A percentile compares a stretch with the other conserved stretches of the same genome.
These are phyloP conservation scores for Xylaria curta DNA, from an alignment of 495 filamentous ascomycete species.

Conservation along the genomic window DNA sequence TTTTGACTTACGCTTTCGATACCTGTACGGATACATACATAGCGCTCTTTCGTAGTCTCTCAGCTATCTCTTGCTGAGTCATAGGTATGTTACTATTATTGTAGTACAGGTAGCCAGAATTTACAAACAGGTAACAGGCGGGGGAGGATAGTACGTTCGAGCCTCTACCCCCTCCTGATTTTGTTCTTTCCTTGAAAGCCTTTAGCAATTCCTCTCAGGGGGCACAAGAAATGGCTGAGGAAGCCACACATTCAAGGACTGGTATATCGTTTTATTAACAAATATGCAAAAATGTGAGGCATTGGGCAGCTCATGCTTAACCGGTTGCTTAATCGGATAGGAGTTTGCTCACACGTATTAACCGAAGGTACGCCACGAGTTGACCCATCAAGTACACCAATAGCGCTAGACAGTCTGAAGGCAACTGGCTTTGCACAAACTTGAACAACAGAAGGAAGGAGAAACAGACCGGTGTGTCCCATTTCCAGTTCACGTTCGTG, in stretches of 20 bases:
- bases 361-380: not conserved
- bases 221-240: not conserved
- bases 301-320: not conserved
- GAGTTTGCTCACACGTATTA: constrained; percentile 6
- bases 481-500: not conserved
- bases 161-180: not conserved
- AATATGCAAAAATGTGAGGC: not conserved
- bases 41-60: not conserved
- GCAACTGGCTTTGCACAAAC: not conserved
- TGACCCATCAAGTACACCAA: not conserved
- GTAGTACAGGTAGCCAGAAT: not conserved
- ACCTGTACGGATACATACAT: not conserved
- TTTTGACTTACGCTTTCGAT: not conserved
- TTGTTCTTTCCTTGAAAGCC: not conserved
- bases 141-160: not conserved
- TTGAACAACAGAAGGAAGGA: not conserved
- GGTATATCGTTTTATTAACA: not conserved
- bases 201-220: not conserved
- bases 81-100: not conserved
- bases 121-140: not conserved
- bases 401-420: not conserved
- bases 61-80: not conserved
- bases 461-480: not conserved
- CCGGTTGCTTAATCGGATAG: not conserved
- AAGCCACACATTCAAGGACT: not conserved